Percentiles rank a stretch among this genome's conserved stretches.
These are phyloP conservation scores for Blastocystis sp. DNA, from an alignment of 352 stramenopile species.

Conservation along the genomic window DNA sequence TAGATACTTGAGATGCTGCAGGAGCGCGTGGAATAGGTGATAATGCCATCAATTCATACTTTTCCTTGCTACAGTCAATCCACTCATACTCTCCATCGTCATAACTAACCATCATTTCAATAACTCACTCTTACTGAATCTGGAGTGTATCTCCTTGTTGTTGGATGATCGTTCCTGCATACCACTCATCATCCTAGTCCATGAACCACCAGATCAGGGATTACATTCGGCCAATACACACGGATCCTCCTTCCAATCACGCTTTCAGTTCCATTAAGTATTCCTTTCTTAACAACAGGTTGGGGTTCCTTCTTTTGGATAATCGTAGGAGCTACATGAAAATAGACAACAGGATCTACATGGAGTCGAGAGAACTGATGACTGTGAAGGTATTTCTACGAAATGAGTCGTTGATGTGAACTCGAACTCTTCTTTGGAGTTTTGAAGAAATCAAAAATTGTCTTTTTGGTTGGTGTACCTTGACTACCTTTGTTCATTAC, in stretches of 20 bases:
- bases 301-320: neutral
- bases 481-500: neutral
- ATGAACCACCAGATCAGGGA: neutral
- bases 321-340: neutral
- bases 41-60: constrained; percentile 26
- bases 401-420: neutral
- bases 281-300: neutral
- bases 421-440: constrained; percentile 27
- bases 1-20: neutral
- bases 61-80: constrained; percentile 59
- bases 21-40: neutral
- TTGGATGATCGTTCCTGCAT: neutral
- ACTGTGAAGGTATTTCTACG: neutral
- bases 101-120: constrained; percentile 19
- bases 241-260: neutral
- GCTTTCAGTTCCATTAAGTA: neutral
- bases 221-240: constrained; percentile 41
- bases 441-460: constrained; percentile 61
- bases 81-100: constrained; percentile 58
- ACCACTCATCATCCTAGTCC: constrained; percentile 58
- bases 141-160: neutral
- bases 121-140: constrained; percentile 5
- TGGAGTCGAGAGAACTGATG: no score
- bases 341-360: neutral
- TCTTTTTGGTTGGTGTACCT: constrained; percentile 14